Conservation (phyloP, 2,329 filamentous ascomycete species). For the Grosmannia penicillata region DNA sequence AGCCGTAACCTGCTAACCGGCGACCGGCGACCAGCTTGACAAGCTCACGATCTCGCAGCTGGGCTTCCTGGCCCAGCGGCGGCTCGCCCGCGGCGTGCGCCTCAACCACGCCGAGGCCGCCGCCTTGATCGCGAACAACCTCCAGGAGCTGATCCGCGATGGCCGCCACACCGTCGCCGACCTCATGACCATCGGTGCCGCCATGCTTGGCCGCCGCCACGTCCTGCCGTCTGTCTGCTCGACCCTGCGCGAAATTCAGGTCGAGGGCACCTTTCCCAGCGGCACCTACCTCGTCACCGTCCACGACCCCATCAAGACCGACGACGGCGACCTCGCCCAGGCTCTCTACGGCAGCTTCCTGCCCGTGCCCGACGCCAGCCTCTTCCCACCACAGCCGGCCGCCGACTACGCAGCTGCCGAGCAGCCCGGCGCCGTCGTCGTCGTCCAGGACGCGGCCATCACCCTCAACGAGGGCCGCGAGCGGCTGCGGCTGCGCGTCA, state of each 20-base stretch:
- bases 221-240: conserved; percentile 70
- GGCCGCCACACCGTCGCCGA: conserved; percentile 82
- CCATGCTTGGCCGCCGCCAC: conserved; percentile 86
- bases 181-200: conserved; percentile 81
- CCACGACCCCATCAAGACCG: conserved; percentile 71
- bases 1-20: no score
- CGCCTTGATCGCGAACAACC: conserved; percentile 70
- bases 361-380: conserved; percentile 53
- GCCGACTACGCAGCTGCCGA: conserved; percentile 51
- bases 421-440: conserved; percentile 67
- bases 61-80: conserved; percentile 72
- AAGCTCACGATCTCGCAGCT: conserved; percentile 90
- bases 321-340: conserved; percentile 74
- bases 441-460: conserved; percentile 26
- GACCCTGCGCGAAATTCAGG: conserved; percentile 72
- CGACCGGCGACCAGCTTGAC: conserved; percentile 51
- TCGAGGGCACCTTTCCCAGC: conserved; percentile 83
- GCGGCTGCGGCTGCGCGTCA: conserved; percentile 61
- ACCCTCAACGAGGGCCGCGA: conserved; percentile 59
- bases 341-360: conserved; percentile 87
- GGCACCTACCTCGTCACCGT: conserved; percentile 93
- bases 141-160: conserved; percentile 97
- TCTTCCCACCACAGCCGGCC: conserved; percentile 52
- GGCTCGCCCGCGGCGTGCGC: conserved; percentile 74
- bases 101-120: conserved; percentile 84